Percentiles rank a stretch among this genome's conserved stretches.
phyloP scores from a whole-genome alignment of 2,329 filamentous ascomycete genomes.

The Zymoseptoria tritici region DNA sequence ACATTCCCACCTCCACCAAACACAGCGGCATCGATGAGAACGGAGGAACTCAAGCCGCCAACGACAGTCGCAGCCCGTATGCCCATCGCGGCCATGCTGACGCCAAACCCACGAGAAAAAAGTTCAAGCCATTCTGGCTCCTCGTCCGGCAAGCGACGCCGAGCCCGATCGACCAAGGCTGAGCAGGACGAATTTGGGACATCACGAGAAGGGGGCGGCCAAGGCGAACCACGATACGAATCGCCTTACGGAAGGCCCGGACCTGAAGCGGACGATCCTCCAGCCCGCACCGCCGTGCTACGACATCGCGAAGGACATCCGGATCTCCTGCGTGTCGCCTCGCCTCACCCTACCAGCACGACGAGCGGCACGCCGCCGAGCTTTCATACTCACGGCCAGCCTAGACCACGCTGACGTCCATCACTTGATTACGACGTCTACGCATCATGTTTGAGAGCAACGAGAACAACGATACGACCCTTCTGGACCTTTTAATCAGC shows the following conservation, averaged over 20 bases:
- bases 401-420: background rate
- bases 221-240: conserved; percentile 18
- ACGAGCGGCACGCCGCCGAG: background rate
- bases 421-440: background rate
- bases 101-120: conserved; percentile 20
- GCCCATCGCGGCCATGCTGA: conserved; percentile 30
- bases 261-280: conserved; percentile 16
- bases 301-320: conserved; percentile 21
- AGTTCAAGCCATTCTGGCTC: conserved; percentile 22
- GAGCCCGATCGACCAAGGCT: conserved; percentile 21
- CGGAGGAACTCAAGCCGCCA: conserved; percentile 14
- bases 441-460: background rate
- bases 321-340: conserved; percentile 3
- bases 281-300: conserved; percentile 21
- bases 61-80: conserved; percentile 23
- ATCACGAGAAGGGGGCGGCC: conserved; percentile 3
- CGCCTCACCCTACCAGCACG: background rate
- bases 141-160: conserved; percentile 27
- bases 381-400: background rate
- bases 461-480: background rate
- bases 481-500: background rate
- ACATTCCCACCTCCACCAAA: conserved; percentile 1
- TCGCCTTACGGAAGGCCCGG: conserved; percentile 20
- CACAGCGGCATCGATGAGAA: conserved; percentile 2
- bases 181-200: conserved; percentile 11